Conservation (phyloP, 176 grass and related monocot species). For the Saccharum spontaneum region DNA sequence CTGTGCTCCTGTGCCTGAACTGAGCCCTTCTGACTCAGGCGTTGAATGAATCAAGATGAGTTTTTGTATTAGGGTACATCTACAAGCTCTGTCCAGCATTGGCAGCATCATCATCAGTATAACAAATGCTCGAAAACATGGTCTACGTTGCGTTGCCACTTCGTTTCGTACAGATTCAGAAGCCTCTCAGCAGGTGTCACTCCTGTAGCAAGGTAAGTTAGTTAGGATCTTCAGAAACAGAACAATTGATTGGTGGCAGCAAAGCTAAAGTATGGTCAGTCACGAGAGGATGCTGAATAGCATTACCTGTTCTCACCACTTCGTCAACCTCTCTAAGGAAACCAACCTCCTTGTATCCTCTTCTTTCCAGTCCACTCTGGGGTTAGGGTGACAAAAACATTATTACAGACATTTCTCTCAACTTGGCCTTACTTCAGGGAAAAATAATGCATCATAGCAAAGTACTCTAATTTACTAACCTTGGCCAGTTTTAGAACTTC, state of each 20-base stretch:
- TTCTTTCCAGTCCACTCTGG: conserved; percentile 95
- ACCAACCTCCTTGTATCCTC: conserved; percentile 95
- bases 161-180: conserved; percentile 74
- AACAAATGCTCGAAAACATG: conserved; percentile 73
- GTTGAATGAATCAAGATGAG: background rate
- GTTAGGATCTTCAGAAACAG: background rate
- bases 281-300: background rate
- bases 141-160: conserved; percentile 80
- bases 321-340: conserved; percentile 85
- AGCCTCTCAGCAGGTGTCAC: conserved; percentile 92
- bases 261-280: background rate
- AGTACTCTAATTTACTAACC: conserved; percentile 38
- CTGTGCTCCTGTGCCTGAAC: background rate
- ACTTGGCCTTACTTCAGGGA: background rate
- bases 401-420: conserved; percentile 17
- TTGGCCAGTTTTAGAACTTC: conserved; percentile 87
- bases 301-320: conserved; percentile 68
- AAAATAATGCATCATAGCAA: background rate
- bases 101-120: conserved; percentile 47
- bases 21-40: background rate
- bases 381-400: conserved; percentile 22
- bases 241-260: background rate
- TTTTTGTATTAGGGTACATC: conserved; percentile 4
- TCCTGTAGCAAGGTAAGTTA: conserved; percentile 40
- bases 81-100: background rate